Evolutionary conservation across 495 filamentous ascomycete species (phyloP).

Genomic region (Penicillium alfredii): DNA sequence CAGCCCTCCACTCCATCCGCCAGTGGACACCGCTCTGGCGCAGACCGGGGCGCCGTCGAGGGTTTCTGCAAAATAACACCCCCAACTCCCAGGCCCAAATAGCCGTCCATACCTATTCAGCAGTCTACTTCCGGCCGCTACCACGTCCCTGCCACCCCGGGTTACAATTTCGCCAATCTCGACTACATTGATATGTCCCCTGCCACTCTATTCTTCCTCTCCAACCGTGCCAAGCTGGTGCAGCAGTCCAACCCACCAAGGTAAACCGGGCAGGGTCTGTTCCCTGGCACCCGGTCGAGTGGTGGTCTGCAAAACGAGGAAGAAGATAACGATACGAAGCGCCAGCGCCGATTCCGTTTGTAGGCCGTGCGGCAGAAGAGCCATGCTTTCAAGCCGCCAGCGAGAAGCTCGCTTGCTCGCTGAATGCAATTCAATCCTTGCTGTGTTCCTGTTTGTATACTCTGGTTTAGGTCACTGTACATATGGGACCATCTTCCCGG

Average conservation of each 20-base stretch:
- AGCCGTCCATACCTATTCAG: slow-evolving; percentile 20
- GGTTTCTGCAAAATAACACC: slow-evolving; percentile 31
- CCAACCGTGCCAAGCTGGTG: slow-evolving; percentile 48
- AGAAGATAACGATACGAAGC: slow-evolving; percentile 29
- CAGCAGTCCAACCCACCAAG: slow-evolving; percentile 73
- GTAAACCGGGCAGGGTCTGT: slow-evolving; percentile 43
- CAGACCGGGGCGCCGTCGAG: slow-evolving; percentile 33
- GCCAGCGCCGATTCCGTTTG: slow-evolving; percentile 57
- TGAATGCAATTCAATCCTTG: too few species aligned
- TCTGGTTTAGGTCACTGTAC: too few species aligned
- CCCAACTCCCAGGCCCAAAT: slow-evolving; percentile 14
- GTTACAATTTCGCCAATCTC: slow-evolving; percentile 34
- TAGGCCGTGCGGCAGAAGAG: slow-evolving; percentile 75
- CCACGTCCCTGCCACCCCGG: slow-evolving; percentile 30
- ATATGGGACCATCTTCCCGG: too few species aligned
- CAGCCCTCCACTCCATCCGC: slow-evolving; percentile 27
- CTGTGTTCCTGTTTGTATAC: too few species aligned
- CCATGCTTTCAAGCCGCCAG: slow-evolving; percentile 76
- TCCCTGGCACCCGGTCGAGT: slow-evolving; percentile 26
- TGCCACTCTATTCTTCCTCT: slow-evolving; percentile 51
- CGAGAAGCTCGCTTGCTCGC: too few species aligned
- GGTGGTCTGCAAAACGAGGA: slow-evolving; percentile 14
- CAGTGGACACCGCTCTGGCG: slow-evolving; percentile 26
- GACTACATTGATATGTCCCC: slow-evolving; percentile 46
- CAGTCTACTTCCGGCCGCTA: slow-evolving; percentile 12